phyloP scores from a whole-genome alignment of 495 filamentous ascomycete genomes.

The Cryomyces antarcticus region DNA sequence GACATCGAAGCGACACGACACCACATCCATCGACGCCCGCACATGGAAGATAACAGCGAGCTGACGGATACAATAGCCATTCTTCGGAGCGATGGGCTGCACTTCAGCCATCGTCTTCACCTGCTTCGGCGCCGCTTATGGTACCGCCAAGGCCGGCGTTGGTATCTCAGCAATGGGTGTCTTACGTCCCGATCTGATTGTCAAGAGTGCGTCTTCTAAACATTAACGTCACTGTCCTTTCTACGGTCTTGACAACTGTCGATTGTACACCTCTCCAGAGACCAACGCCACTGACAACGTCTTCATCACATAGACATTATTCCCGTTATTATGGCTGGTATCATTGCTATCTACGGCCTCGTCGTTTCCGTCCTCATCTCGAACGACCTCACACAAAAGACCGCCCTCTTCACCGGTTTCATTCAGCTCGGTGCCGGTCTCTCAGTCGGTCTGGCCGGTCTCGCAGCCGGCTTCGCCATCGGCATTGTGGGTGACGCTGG shows the following conservation, averaged over 20 bases:
- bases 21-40: neutral
- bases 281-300: neutral
- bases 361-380: conserved; percentile 98
- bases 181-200: conserved; percentile 89
- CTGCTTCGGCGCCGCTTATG: conserved; percentile 95
- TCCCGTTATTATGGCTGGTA: conserved; percentile 99
- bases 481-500: conserved; percentile 98
- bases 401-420: conserved; percentile 82
- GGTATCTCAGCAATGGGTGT: conserved; percentile 98
- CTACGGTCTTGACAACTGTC: neutral
- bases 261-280: too few species aligned
- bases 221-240: neutral
- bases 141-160: conserved; percentile 97
- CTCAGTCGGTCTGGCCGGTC: conserved; percentile 84
- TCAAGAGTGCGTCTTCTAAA: conserved; percentile 59
- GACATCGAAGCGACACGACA: neutral
- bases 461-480: conserved; percentile 96
- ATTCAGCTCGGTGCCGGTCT: conserved; percentile 96
- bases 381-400: conserved; percentile 62
- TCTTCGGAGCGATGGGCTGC: conserved; percentile 99
- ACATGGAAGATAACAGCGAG: neutral
- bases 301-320: conserved; percentile 56
- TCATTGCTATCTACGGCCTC: conserved; percentile 99
- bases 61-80: conserved; percentile 43
- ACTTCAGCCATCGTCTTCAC: conserved; percentile 97